Percentiles rank a stretch among this genome's conserved stretches.
Conservation (phyloP, 1,284 basidiomycete species). For the Cryptococcus sp. region DNA sequence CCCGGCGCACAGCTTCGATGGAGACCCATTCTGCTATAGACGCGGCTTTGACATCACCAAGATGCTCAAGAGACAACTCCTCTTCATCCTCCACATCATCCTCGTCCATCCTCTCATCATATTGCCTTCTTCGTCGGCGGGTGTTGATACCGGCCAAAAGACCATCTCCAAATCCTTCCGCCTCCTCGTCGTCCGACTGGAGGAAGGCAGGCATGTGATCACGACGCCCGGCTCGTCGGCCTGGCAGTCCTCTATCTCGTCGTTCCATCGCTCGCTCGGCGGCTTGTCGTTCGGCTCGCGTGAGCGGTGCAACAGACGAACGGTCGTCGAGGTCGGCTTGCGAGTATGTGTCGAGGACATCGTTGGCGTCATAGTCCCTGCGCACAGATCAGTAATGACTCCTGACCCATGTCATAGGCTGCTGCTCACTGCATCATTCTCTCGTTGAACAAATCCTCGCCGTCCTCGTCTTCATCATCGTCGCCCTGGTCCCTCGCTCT, state of each 20-base stretch:
- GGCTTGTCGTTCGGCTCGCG: constrained; percentile 71
- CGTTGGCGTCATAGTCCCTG: constrained; percentile 87
- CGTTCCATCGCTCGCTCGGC: constrained; percentile 87
- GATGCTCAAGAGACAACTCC: constrained; percentile 92
- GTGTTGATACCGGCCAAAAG: constrained; percentile 67
- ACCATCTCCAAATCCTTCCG: constrained; percentile 60
- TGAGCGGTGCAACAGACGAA: constrained; percentile 70
- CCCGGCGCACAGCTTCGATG: constrained; percentile 82
- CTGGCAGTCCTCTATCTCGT: constrained; percentile 77
- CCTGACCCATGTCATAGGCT: not conserved
- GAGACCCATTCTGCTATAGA: constrained; percentile 97
- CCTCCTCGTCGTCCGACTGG: constrained; percentile 71
- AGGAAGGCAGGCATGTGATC: constrained; percentile 81
- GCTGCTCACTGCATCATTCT: constrained; percentile 68
- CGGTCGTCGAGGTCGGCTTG: constrained; percentile 85
- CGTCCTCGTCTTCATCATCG: constrained; percentile 66
- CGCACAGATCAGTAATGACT: too few relatives aligned
- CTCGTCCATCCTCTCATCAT: constrained; percentile 80
- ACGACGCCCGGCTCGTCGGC: constrained; percentile 69
- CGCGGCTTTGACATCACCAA: constrained; percentile 96
- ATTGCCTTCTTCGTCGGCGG: constrained; percentile 74
- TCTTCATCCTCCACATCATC: constrained; percentile 84
- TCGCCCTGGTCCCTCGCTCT: constrained; percentile 61
- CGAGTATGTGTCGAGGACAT: constrained; percentile 83
- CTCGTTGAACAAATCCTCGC: constrained; percentile 87